These are phyloP conservation scores for Liquidambar formosana DNA, from an alignment of 164 flowering plant genomes.

Conservation along the genomic window DNA sequence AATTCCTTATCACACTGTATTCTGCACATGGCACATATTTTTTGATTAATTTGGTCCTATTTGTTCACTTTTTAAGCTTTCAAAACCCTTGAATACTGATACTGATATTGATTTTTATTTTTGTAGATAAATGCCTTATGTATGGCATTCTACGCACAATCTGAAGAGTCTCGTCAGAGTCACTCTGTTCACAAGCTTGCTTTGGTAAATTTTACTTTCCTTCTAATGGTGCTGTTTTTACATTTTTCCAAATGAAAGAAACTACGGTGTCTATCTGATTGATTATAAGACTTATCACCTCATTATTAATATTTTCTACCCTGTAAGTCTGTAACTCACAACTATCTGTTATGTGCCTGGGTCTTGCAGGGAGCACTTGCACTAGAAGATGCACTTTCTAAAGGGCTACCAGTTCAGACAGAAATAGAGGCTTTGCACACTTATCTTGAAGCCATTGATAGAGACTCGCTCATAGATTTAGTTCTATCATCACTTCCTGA, in stretches of 20 bases:
- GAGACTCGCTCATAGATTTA: constrained; percentile 71
- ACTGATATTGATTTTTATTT: constrained; percentile 5
- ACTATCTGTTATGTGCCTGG: constrained; percentile 1
- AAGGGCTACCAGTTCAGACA: constrained; percentile 75
- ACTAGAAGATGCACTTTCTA: constrained; percentile 86
- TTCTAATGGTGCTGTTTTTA: neutral
- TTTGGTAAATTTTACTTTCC: constrained; percentile 49
- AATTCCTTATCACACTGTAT: neutral
- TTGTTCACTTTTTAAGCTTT: neutral
- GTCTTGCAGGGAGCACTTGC: constrained; percentile 80
- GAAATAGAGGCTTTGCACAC: constrained; percentile 65
- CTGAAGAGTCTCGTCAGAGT: constrained; percentile 90
- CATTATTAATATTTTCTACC: neutral
- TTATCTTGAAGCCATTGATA: constrained; percentile 68
- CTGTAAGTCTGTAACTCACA: neutral
- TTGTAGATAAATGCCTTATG: constrained; percentile 87
- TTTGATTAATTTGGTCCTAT: too few species aligned
- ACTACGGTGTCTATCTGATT: neutral
- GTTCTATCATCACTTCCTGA: constrained; percentile 88
- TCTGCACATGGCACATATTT: neutral
- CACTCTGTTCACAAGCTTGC: constrained; percentile 93
- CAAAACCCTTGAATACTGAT: neutral
- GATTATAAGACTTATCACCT: neutral
- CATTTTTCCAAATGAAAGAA: neutral
- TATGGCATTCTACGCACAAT: constrained; percentile 94